phyloP scores from a whole-genome alignment of 148 eudicot genomes.

The Diospyros kaki region DNA sequence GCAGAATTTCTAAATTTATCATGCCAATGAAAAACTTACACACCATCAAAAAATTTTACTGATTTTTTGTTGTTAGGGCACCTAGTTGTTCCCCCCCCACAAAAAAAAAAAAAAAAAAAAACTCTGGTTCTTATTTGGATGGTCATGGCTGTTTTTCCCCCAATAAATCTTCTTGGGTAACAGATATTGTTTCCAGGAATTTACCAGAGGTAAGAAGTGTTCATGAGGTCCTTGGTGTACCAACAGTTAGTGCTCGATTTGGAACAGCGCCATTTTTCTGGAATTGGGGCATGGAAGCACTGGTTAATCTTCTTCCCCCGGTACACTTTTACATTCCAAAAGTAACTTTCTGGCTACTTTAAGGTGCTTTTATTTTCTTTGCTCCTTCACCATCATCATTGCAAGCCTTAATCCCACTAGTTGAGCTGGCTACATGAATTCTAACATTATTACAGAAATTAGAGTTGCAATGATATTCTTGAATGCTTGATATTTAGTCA shows the following conservation, averaged over 20 bases:
- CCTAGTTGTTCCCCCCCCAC: not conserved
- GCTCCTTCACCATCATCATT: not conserved
- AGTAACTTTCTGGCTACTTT: not conserved
- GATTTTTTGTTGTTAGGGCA: not conserved
- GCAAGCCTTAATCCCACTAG: not conserved
- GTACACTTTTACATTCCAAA: constrained; percentile 31
- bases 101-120: too few species aligned
- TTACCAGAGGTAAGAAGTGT: constrained; percentile 85
- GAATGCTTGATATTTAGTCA: not conserved
- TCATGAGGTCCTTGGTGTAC: constrained; percentile 73
- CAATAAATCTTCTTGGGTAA: not conserved
- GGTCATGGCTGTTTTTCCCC: not conserved
- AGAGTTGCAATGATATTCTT: not conserved
- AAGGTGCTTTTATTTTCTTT: not conserved
- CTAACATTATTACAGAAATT: too few species aligned
- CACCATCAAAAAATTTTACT: too few species aligned
- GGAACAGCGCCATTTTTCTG: constrained; percentile 95
- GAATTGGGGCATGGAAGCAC: constrained; percentile 94
- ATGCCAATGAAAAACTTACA: too few species aligned
- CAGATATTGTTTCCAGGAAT: constrained; percentile 49
- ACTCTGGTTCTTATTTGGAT: not conserved
- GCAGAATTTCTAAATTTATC: not conserved
- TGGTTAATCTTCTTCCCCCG: constrained; percentile 67
- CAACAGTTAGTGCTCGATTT: constrained; percentile 96
- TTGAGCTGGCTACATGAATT: too few species aligned